phyloP scores from a whole-genome alignment of 192 early-diverging fungal species.

The Glomus cerebriforme region DNA sequence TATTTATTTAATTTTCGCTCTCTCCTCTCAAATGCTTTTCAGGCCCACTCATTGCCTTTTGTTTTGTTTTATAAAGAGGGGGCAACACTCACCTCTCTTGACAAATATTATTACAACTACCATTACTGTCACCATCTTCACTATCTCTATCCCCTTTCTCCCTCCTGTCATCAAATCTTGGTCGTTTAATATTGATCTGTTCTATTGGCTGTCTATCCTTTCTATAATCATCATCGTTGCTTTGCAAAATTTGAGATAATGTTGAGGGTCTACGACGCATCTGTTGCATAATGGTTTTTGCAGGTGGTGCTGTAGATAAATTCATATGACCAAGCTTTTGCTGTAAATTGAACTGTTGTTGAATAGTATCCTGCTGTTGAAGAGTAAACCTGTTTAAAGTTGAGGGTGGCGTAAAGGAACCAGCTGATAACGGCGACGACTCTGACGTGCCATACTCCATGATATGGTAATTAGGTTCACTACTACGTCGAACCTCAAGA shows the following conservation, averaged over 20 bases:
- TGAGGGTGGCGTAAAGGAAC: not conserved
- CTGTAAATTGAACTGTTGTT: not conserved
- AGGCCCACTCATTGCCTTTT: conserved; percentile 8
- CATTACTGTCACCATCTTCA: conserved; percentile 18
- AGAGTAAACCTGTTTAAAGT: not conserved
- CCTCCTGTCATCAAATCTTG: conserved; percentile 14
- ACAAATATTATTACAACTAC: conserved; percentile 12
- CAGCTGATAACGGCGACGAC: not conserved
- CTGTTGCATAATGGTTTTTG: not conserved
- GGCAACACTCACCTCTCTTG: conserved; percentile 15
- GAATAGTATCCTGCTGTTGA: not conserved
- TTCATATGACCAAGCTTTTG: not conserved
- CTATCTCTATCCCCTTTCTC: conserved; percentile 7
- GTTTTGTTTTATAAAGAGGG: not conserved
- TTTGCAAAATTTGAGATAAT: not conserved
- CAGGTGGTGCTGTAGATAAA: not conserved
- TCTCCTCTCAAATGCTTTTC: not conserved
- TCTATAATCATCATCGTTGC: conserved; percentile 6
- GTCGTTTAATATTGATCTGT: not conserved
- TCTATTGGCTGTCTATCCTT: not conserved
- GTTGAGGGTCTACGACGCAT: not conserved
- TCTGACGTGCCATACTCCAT: not conserved
- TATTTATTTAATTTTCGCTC: not conserved
- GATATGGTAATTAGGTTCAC: conserved; percentile 2
- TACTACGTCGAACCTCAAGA: conserved; percentile 5